Percentiles rank a stretch among this genome's conserved stretches.
phyloP scores from a whole-genome alignment of 176 grass and related monocot genomes.

The Rhynchospora breviuscula region DNA sequence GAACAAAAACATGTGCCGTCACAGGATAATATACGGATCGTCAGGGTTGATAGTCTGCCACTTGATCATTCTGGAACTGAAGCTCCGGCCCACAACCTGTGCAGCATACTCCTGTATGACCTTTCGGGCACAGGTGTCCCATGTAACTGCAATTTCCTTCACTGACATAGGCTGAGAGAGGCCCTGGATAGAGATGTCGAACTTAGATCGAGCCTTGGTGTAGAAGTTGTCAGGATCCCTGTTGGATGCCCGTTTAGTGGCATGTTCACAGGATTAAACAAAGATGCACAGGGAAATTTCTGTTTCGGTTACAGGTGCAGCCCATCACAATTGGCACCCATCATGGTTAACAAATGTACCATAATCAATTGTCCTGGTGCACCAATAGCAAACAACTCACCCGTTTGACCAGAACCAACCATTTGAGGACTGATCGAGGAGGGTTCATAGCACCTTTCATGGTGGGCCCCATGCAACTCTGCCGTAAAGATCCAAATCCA shows the following conservation, averaged over 20 bases:
- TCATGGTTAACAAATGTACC: not conserved
- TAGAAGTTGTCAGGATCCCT: conserved; percentile 73
- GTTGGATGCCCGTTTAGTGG: conserved; percentile 21
- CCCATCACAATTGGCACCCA: not conserved
- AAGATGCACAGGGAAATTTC: not conserved
- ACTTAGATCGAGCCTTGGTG: conserved; percentile 60
- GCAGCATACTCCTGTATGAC: conserved; percentile 81
- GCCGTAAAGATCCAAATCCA: conserved; percentile 65
- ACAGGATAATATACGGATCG: conserved; percentile 9
- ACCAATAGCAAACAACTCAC: conserved; percentile 55
- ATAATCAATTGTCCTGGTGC: conserved; percentile 69
- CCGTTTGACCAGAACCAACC: conserved; percentile 39
- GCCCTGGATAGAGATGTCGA: conserved; percentile 53
- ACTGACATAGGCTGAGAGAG: conserved; percentile 76
- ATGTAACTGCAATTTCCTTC: conserved; percentile 70
- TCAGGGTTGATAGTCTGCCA: conserved; percentile 58
- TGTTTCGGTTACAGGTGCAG: too few relatives aligned
- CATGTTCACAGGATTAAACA: not conserved
- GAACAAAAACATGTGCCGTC: not conserved
- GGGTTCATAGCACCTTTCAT: conserved; percentile 25
- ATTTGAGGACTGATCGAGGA: too few relatives aligned
- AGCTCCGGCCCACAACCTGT: too few relatives aligned
- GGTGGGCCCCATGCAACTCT: conserved; percentile 33
- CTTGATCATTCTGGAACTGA: too few relatives aligned
- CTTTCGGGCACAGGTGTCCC: conserved; percentile 68